Conservation (phyloP, 495 filamentous ascomycete species). For the Hamigera avellanea region DNA sequence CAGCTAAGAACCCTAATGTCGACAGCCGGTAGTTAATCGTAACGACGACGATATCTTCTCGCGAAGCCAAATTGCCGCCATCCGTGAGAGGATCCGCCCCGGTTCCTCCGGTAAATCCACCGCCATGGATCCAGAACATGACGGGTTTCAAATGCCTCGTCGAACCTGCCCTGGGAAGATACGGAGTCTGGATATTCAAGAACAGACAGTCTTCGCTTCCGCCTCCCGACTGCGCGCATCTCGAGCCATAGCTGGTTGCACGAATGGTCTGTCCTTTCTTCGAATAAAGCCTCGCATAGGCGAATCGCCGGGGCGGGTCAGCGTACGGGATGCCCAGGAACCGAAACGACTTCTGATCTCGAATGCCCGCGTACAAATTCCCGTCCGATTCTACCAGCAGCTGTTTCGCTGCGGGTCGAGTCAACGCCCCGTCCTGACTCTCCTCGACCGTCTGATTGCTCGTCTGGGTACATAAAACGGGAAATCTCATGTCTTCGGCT, state of each 20-base stretch:
- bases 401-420: constrained; percentile 10
- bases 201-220: constrained; percentile 31
- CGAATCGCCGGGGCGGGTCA: constrained; percentile 24
- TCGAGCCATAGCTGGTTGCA: constrained; percentile 27
- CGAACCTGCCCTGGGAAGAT: constrained; percentile 22
- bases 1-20: constrained; percentile 29
- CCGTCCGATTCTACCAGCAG: constrained; percentile 21
- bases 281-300: constrained; percentile 26
- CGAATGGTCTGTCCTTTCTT: constrained; percentile 22
- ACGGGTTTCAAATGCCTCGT: constrained; percentile 25
- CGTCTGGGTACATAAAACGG: constrained; percentile 33
- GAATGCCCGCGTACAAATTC: constrained; percentile 28
- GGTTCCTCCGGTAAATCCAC: constrained; percentile 30
- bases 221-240: constrained; percentile 25
- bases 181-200: constrained; percentile 37
- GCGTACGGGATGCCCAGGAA: constrained; percentile 39
- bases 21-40: constrained; percentile 31
- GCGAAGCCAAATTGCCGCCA: constrained; percentile 28
- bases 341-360: constrained; percentile 36
- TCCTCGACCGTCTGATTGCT: constrained; percentile 11
- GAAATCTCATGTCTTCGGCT: constrained; percentile 12
- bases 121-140: constrained; percentile 37
- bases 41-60: constrained; percentile 36
- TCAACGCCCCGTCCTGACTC: constrained; percentile 9
- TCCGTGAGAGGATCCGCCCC: constrained; percentile 25